Base-by-base conservation (phyloP, 345 rosid species). In the Hirschfeldia incana region DNA sequence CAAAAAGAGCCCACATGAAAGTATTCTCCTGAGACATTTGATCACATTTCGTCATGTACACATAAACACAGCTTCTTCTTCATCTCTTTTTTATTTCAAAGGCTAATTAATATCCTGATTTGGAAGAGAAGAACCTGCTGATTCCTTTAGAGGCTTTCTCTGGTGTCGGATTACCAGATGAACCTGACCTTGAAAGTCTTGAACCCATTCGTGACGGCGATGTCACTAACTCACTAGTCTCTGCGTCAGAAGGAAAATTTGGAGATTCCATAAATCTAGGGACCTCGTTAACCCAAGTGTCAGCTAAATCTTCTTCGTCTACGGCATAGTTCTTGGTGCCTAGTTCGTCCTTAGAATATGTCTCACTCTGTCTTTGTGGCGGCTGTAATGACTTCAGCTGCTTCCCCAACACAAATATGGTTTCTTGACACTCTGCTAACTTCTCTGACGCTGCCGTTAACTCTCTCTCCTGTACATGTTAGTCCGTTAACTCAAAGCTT, bases 341-440 rank as follows among this genome's bases (percentile, higher is more conserved):
- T 12, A 64, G 82, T 37, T 85, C 91, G 64, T 78, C 89, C 59
- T 63, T 86, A 63, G 65, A 61, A 65, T 26, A 75, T 6, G 80
- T 65, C 69, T 66, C 70, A 8, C 15, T 81, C 15, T 66, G 88
- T 9, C 77, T 84, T 71, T 58, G 73, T 10, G 88, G 84, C 71
- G 88, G 85, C 57, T 80, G 85, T 26, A 94, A 76, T 26, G 94
- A 76, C 30, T 92, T 86, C 73, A 94, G 74, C 82, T 94, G 98
- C 83, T 87, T 92, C 68, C 98, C 98, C 0, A 94, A 88, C 65
- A 94, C 89, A 83, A 88, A 88, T 83, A 94, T 92, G 42, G 98
- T 94, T 84, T 94, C 94, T 71, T 94, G 98, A 81, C 98, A 94
- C 85, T 91, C 96, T 0, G 94, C 94, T 75, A 92, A 84, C 87